These are phyloP conservation scores for Candida tallmaniae DNA, from an alignment of 805 yeast genomes.

Conservation along the genomic window DNA sequence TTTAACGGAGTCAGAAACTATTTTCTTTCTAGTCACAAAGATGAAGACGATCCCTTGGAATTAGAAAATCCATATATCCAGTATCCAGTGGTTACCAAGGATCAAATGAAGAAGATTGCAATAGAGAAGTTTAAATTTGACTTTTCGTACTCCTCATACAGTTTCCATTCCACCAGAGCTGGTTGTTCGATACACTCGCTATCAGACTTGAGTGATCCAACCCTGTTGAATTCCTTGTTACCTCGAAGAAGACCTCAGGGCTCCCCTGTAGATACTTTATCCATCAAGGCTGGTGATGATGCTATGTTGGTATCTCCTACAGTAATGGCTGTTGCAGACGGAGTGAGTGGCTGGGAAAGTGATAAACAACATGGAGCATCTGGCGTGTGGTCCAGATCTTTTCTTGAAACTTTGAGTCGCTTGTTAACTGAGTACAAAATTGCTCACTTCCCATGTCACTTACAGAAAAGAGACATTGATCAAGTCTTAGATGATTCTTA, in stretches of 20 bases:
- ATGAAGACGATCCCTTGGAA: slow-evolving; percentile 16
- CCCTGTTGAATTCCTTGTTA: slow-evolving; percentile 39
- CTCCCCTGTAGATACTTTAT: slow-evolving; percentile 47
- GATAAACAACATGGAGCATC: slow-evolving; percentile 38
- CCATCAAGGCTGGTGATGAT: slow-evolving; percentile 53
- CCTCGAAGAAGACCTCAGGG: slow-evolving; percentile 51
- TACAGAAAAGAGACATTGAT: slow-evolving; percentile 39
- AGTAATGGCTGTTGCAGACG: slow-evolving; percentile 52
- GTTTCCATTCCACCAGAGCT: slow-evolving; percentile 40
- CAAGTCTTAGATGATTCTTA: slow-evolving; percentile 44
- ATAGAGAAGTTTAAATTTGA: slow-evolving; percentile 41
- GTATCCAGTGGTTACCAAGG: slow-evolving; percentile 37
- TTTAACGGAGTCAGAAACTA: slow-evolving; percentile 15
- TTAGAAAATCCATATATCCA: slow-evolving; percentile 34
- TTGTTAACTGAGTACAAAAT: slow-evolving; percentile 42
- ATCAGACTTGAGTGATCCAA: slow-evolving; percentile 47
- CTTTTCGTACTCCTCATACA: slow-evolving; percentile 42
- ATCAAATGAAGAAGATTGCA: slow-evolving; percentile 33
- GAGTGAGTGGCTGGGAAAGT: slow-evolving; percentile 54
- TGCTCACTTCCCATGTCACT: slow-evolving; percentile 31
- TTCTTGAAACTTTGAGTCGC: slow-evolving; percentile 48
- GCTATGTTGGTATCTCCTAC: slow-evolving; percentile 53
- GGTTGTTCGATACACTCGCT: slow-evolving; percentile 43
- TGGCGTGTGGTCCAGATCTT: slow-evolving; percentile 50
- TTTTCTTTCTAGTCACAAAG: slow-evolving; percentile 16